Percentiles rank a stretch among this genome's conserved stretches.
phyloP scores from a whole-genome alignment of 225 moss, liverwort and hornwort species.

The Ulota crispa region DNA sequence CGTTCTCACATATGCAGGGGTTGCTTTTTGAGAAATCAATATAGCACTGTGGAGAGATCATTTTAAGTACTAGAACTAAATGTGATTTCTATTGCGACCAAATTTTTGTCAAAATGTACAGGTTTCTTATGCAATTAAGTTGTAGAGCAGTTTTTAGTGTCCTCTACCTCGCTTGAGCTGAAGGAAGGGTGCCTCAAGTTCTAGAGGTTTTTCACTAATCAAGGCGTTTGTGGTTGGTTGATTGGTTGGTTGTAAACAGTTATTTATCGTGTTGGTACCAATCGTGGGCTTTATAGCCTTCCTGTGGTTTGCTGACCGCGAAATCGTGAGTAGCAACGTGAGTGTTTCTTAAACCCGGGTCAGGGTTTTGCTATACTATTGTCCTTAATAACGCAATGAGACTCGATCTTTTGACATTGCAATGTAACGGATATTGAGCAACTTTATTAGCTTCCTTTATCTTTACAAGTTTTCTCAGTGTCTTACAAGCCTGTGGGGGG shows the following conservation, averaged over 20 bases:
- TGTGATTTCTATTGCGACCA: background rate
- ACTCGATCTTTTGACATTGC: background rate
- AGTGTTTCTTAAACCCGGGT: constrained; percentile 56
- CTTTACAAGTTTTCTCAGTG: background rate
- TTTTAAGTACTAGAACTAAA: background rate
- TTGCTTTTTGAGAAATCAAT: background rate
- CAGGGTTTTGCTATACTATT: background rate
- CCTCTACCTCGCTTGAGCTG: background rate
- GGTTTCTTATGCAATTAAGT: background rate
- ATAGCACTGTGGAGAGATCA: background rate
- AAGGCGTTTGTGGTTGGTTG: background rate
- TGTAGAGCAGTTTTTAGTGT: background rate
- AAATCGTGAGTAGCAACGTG: constrained; percentile 95
- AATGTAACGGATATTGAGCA: background rate
- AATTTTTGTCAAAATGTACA: background rate
- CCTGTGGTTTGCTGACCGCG: constrained; percentile 96
- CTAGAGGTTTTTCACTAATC: constrained; percentile 12
- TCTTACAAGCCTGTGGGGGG: constrained; percentile 13
- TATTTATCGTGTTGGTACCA: constrained; percentile 79
- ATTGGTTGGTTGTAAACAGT: constrained; percentile 54
- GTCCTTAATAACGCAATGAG: background rate
- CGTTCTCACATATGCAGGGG: background rate
- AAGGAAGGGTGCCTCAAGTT: constrained; percentile 10
- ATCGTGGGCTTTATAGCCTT: constrained; percentile 80
- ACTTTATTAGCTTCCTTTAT: background rate